Evolutionary conservation across 2,329 filamentous ascomycete species (phyloP).

Genomic region (Colletotrichum sansevieriae): DNA sequence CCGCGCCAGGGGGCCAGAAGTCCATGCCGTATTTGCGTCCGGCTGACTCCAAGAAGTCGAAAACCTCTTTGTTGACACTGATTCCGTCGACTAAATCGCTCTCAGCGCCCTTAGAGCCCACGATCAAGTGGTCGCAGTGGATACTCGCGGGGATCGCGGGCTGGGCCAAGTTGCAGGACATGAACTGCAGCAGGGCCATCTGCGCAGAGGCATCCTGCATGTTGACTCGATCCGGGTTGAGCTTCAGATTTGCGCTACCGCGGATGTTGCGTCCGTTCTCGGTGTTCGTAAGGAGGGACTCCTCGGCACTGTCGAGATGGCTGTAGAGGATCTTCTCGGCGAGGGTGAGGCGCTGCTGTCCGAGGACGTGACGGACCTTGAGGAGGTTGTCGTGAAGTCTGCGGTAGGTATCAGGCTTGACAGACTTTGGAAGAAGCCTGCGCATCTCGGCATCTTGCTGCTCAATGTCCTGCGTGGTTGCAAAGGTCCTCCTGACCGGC

Average conservation of each 20-base stretch:
- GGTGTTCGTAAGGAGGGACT: constrained; percentile 85
- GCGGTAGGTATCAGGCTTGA: constrained; percentile 78
- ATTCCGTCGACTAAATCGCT: constrained; percentile 88
- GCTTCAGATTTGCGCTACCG: constrained; percentile 91
- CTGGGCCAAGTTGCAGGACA: constrained; percentile 90
- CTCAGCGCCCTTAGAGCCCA: constrained; percentile 90
- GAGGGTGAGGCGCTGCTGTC: constrained; percentile 78
- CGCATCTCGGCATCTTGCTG: constrained; percentile 50
- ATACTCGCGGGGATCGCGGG: constrained; percentile 97
- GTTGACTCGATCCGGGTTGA: constrained; percentile 96
- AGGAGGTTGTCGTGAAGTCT: constrained; percentile 83
- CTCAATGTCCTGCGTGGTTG: constrained; percentile 42
- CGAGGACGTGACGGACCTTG: constrained; percentile 81
- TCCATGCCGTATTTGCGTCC: constrained; percentile 93
- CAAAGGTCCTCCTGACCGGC: constrained; percentile 40
- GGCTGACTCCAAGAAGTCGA: constrained; percentile 95
- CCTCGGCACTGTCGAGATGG: constrained; percentile 90
- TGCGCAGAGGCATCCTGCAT: constrained; percentile 99
- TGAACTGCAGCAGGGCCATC: constrained; percentile 98
- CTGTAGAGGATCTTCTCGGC: constrained; percentile 99
- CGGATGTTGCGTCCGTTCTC: constrained; percentile 87
- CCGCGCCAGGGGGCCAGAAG: constrained; percentile 94
- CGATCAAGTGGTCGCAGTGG: constrained; percentile 99
- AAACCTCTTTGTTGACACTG: constrained; percentile 94
- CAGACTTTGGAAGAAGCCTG: constrained; percentile 50